A percentile compares a stretch with the other conserved stretches of the same genome.
Evolutionary conservation across 73 alveolate species (phyloP).

Genomic region (Uronychia setigera): DNA sequence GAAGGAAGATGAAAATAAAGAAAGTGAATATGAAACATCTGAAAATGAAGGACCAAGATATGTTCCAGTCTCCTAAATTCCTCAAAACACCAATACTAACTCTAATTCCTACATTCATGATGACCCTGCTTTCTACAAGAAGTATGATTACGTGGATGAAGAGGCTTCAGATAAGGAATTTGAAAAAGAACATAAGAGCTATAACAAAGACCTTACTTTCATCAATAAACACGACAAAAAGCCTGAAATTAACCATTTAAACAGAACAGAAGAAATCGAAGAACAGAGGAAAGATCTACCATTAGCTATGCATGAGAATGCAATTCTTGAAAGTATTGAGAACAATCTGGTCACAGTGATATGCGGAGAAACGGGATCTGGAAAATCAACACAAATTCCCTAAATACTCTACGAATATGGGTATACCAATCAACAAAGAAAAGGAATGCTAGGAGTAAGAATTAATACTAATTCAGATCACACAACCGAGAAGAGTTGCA

Average conservation of each 20-base stretch:
- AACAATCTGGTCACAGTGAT: constrained; percentile 91
- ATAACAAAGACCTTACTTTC: constrained; percentile 4
- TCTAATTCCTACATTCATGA: background rate
- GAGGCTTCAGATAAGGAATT: constrained; percentile 36
- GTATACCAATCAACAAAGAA: constrained; percentile 71
- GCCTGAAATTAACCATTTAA: constrained; percentile 11
- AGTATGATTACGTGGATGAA: constrained; percentile 1
- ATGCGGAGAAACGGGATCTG: constrained; percentile 99
- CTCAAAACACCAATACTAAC: too few relatives aligned
- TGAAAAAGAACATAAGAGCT: constrained; percentile 5
- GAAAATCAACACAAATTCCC: constrained; percentile 97
- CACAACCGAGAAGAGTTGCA: constrained; percentile 99
- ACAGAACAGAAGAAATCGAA: constrained; percentile 38
- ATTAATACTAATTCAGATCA: constrained; percentile 72
- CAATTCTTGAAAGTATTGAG: constrained; percentile 91
- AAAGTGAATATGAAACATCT: background rate
- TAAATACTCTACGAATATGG: constrained; percentile 91
- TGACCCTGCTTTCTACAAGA: constrained; percentile 10
- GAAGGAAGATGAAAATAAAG: background rate
- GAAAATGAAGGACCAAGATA: background rate
- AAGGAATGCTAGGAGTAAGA: constrained; percentile 19
- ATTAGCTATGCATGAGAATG: constrained; percentile 91
- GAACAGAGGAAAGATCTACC: constrained; percentile 82
- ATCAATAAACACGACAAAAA: constrained; percentile 25
- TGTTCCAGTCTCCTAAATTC: background rate